phyloP scores from a whole-genome alignment of 805 yeast species.

The Saccharomycopsis lassenensis region DNA sequence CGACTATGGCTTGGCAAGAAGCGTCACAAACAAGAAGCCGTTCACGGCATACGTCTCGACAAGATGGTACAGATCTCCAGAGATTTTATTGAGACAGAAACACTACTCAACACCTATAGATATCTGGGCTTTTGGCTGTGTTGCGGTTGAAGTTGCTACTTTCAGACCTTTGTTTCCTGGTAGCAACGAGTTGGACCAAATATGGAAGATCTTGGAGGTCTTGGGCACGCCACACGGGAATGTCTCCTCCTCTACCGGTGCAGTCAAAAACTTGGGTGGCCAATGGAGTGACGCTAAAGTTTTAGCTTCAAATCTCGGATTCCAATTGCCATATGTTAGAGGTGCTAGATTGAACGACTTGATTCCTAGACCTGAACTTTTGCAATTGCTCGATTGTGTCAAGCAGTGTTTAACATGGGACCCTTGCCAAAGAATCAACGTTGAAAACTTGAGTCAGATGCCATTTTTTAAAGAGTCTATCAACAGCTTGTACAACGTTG shows the following conservation, averaged over 20 bases:
- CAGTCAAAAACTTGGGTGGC: slow-evolving; percentile 40
- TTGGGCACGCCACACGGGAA: slow-evolving; percentile 59
- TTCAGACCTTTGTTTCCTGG: slow-evolving; percentile 83
- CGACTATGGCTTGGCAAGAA: slow-evolving; percentile 72
- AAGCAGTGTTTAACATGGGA: slow-evolving; percentile 64
- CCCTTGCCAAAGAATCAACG: slow-evolving; percentile 53
- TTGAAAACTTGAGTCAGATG: slow-evolving; percentile 35
- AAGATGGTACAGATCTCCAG: slow-evolving; percentile 82
- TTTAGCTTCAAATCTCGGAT: slow-evolving; percentile 43
- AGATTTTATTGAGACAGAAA: slow-evolving; percentile 54
- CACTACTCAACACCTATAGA: slow-evolving; percentile 62
- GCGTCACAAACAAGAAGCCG: slow-evolving; percentile 37
- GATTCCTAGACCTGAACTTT: slow-evolving; percentile 34
- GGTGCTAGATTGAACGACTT: slow-evolving; percentile 40
- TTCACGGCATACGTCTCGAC: slow-evolving; percentile 75
- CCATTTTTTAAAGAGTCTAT: slow-evolving; percentile 43
- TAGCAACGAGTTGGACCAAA: slow-evolving; percentile 64
- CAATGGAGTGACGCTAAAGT: slow-evolving; percentile 55
- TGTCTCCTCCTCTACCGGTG: slow-evolving; percentile 11
- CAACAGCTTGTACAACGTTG: slow-evolving; percentile 17
- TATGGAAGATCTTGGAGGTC: slow-evolving; percentile 50
- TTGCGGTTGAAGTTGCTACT: slow-evolving; percentile 62
- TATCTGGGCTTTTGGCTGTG: slow-evolving; percentile 81
- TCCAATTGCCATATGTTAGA: slow-evolving; percentile 42
- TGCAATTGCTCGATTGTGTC: slow-evolving; percentile 29